Evolutionary conservation across 2,329 filamentous ascomycete species (phyloP).

Genomic region (Aureobasidium sp.): DNA sequence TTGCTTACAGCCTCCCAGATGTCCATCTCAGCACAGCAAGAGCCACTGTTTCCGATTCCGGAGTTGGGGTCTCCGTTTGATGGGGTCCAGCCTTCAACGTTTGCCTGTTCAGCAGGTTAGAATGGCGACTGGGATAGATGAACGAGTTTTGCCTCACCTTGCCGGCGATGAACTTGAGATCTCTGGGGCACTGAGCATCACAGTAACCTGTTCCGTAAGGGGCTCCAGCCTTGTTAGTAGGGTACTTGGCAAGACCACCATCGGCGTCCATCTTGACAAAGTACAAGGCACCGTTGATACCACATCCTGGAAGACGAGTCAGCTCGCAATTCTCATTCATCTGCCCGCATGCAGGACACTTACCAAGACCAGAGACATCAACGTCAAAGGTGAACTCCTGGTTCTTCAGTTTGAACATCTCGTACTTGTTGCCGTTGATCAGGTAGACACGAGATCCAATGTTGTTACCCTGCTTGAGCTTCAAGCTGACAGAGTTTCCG

Average conservation of each 20-base stretch:
- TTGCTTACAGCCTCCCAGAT: conserved; percentile 51
- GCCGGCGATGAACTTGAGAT: conserved; percentile 25
- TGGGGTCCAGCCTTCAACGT: conserved; percentile 19
- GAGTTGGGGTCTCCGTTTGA: conserved; percentile 21
- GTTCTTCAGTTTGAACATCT: conserved; percentile 56
- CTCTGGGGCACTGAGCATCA: conserved; percentile 37
- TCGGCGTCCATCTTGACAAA: conserved; percentile 54
- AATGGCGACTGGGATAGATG: fast-evolving
- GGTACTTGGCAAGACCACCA: conserved; percentile 38
- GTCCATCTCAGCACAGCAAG: conserved; percentile 62
- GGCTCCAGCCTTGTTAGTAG: conserved; percentile 40
- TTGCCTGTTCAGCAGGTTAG: conserved; percentile 9
- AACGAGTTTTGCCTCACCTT: neutral
- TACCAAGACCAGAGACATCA: conserved; percentile 54
- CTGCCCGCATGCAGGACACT: neutral
- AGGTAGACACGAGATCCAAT: conserved; percentile 35
- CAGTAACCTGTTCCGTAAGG: conserved; percentile 53
- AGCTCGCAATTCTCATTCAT: neutral
- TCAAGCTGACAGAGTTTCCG: conserved; percentile 44
- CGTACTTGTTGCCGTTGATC: conserved; percentile 49
- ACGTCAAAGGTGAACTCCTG: conserved; percentile 66
- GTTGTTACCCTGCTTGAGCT: conserved; percentile 48
- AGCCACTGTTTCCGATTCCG: conserved; percentile 36
- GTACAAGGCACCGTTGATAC: conserved; percentile 64
- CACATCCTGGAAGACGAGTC: conserved; percentile 39